Evolutionary conservation across 2,329 filamentous ascomycete genomes (phyloP), one percentile per base, ranked within the genome.

Genomic region (Dothiorella sarmentorum): DNA sequence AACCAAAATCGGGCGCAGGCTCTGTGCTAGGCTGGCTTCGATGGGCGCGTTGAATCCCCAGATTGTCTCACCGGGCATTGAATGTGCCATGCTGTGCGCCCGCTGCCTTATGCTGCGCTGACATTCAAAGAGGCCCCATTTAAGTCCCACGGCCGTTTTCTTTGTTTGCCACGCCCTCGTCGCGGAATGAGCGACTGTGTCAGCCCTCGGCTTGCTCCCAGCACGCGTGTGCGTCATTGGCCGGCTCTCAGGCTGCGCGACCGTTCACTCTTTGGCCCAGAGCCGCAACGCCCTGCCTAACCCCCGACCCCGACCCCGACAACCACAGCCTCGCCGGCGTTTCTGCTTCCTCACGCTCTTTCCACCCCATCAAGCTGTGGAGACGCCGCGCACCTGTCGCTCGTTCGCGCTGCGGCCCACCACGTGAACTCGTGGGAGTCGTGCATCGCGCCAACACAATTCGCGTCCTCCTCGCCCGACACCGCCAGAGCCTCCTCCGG

Each of bases 141-240:
- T 53, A 53, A 53, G 24, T 17, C 31, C 18, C 31, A 24, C 33
- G 31, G 47, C 49, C 33, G 49, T 15, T 53, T 53, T 26, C 49
- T 53, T n/a, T 40, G 47, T 38, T 24, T 22, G 20, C n/a, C 45
- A 6, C 15, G 47, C 35, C 35, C 35, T 37, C 35, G 35, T n/a
- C 47, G 24, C 43, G 43, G 43, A 24, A 45, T 10, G 43, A 29
- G 26, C 43, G 26, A 29, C 43, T 1, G 43, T 45, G 24, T 29
- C 40, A 44, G 40, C 40, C 40, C 40, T 51, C 20, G 47, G 20
- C 31, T 17, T 22, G 31, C 31, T 33, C 15, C 22, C n/a, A 5
- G 33, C 49, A 40, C 49, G 35, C 49, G 49, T 29, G 49, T 53
- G 35, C 49, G 49, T 53, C 49, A 53, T 53, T 53, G 49, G 49